Evolutionary conservation across 2,329 filamentous ascomycete genomes (phyloP), one percentile per base, ranked within the genome.

Genomic region (Hypomyces perniciosus): DNA sequence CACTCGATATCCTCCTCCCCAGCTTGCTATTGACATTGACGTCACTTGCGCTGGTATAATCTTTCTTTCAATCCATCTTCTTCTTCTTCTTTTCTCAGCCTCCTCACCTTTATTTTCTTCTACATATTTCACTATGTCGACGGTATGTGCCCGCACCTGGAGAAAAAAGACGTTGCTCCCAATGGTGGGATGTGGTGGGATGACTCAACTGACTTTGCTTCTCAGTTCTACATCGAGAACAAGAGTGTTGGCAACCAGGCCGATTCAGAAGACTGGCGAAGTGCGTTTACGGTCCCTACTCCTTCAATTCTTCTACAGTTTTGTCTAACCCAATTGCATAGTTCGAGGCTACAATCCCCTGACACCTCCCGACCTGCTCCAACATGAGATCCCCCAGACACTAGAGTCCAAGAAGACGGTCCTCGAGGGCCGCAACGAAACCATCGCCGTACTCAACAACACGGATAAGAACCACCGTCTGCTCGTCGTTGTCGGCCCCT

Each of bases 321-420:
- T 6, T 30, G 28, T 41, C 41, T 51, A 38, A 54, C 62, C 64
- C 47, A 62, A 63, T 57, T 52, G 45, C 53, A 29, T 57, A 89
- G 86, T 90, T 69, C 85, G 86, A 56, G 92, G 92, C 61, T 92
- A 95, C 79, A 96, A 95, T 68, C 92, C 89, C 62, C 77, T 99
- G 59, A 96, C 90, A 10, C 85, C 93, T 6, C 93, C 93, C 55
- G 89, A 96, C 65, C 84, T 99, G 57, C 89, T 99, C 54, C 92
- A 97, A 71, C 87, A 92, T 77, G 91, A 97, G 70, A 92, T 99
- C 63, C 71, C 77, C 60, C 79, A 82, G 66, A 80, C 77, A 6
- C 53, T 70, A 55, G 71, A 71, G 56, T 82, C 78, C 51, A 81
- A 80, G 61, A 68, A 72, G 62, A 86, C 84, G 4, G 84, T 86